phyloP scores from a whole-genome alignment of 805 yeast species.

The Groenewaldozyma tartarivorans region DNA sequence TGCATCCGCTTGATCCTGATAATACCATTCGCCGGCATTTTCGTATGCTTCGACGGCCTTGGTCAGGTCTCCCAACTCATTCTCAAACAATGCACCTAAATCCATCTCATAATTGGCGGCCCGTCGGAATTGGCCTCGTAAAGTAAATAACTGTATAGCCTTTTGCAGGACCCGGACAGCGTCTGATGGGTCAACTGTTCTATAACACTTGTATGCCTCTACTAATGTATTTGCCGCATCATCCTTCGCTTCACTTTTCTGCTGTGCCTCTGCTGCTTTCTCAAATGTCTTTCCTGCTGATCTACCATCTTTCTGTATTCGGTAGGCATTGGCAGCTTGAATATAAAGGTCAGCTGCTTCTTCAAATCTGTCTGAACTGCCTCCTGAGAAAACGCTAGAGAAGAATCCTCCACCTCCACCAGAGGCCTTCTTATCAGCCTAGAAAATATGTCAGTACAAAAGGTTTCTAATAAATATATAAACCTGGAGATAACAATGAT shows the following conservation, averaged over 20 bases:
- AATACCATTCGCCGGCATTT: constrained; percentile 93
- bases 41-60: constrained; percentile 74
- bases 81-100: constrained; percentile 78
- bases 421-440: constrained; percentile 59
- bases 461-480: constrained; percentile 3
- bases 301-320: constrained; percentile 56
- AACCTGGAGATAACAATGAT: no score
- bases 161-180: constrained; percentile 68
- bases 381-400: constrained; percentile 41
- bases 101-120: constrained; percentile 93
- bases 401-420: constrained; percentile 56
- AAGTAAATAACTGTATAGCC: constrained; percentile 77
- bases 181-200: constrained; percentile 53
- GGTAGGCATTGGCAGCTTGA: constrained; percentile 89
- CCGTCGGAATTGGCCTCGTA: constrained; percentile 89
- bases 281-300: constrained; percentile 79
- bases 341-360: constrained; percentile 87
- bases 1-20: constrained; percentile 88
- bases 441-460: not conserved
- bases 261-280: constrained; percentile 75
- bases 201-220: constrained; percentile 84
- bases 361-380: constrained; percentile 57
- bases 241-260: constrained; percentile 65
- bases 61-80: constrained; percentile 52
- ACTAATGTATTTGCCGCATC: constrained; percentile 86